Conservation (phyloP, 495 filamentous ascomycete species). For the Daldinia decipiens region DNA sequence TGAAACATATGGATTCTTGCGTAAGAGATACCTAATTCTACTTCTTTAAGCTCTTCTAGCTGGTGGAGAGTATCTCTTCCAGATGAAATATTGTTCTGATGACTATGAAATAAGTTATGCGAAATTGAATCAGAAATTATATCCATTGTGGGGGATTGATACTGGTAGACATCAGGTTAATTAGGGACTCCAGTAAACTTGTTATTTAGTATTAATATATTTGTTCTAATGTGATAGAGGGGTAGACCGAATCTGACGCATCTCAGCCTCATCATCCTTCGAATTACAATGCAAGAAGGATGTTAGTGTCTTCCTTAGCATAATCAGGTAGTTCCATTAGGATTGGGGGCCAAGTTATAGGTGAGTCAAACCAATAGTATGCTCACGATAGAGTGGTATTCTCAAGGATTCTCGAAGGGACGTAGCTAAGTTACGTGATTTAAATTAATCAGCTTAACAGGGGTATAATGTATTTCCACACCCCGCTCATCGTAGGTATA, state of each 20-base stretch:
- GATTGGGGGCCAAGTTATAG: slow-evolving; percentile 4
- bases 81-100: background rate
- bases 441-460: background rate
- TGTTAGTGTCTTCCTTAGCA: background rate
- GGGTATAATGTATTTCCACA: background rate
- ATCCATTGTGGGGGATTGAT: background rate
- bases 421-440: too few relatives aligned
- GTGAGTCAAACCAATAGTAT: slow-evolving; percentile 3
- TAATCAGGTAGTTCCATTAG: background rate
- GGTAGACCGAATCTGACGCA: background rate
- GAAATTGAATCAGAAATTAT: background rate
- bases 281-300: background rate
- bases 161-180: background rate
- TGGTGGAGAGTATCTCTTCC: background rate
- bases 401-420: background rate
- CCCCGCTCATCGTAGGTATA: background rate
- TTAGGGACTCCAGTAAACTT: too few relatives aligned
- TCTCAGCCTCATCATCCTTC: background rate
- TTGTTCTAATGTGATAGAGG: background rate
- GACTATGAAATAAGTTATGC: background rate
- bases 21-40: background rate
- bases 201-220: too few relatives aligned
- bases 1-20: background rate
- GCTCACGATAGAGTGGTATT: background rate
- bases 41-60: background rate